A percentile compares a stretch with the other conserved stretches of the same genome.
phyloP scores from a whole-genome alignment of 2,329 filamentous ascomycete species.

The Aspergillus novofumigatus region DNA sequence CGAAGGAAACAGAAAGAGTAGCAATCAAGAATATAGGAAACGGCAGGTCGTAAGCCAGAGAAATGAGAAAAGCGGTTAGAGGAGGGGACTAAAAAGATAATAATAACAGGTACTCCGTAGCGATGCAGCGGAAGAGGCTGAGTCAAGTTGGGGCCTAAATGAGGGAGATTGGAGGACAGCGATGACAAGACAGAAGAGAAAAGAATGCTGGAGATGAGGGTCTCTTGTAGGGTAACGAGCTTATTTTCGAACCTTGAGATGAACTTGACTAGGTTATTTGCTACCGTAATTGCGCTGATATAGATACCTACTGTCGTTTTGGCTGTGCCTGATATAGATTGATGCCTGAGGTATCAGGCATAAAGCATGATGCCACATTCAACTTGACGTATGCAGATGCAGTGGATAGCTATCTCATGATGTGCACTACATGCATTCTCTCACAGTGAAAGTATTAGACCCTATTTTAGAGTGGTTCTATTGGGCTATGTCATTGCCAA shows the following conservation, averaged over 20 bases:
- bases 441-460: neutral
- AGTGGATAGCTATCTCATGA: neutral
- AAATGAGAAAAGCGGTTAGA: constrained; percentile 2
- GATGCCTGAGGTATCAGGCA: neutral
- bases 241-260: neutral
- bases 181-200: neutral
- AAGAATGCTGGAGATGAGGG: neutral
- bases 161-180: neutral
- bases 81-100: constrained; percentile 5
- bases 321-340: neutral
- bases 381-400: neutral
- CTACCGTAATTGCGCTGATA: no score
- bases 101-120: neutral
- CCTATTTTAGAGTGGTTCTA: neutral
- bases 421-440: neutral
- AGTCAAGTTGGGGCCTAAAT: neutral
- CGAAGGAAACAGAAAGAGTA: constrained; percentile 2
- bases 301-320: neutral
- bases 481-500: neutral
- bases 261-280: neutral
- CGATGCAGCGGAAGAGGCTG: neutral
- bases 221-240: neutral
- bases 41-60: constrained; percentile 5
- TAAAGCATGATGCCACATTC: neutral
- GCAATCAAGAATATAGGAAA: neutral